Evolutionary conservation across 805 yeast species (phyloP), one percentile per base, ranked within the genome.

Genomic region (Blastobotrys chiropterorum): DNA sequence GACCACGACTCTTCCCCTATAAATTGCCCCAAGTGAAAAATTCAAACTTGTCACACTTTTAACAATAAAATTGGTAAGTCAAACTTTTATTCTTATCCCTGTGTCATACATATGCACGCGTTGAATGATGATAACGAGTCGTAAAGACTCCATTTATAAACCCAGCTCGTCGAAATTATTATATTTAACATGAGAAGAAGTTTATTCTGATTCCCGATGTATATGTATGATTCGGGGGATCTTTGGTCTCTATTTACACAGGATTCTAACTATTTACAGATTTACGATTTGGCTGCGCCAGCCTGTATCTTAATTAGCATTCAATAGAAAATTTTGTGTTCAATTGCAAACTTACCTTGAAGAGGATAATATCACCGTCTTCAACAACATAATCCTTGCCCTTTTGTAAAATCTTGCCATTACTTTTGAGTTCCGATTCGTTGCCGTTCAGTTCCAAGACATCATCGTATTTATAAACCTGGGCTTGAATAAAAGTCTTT

Each of bases 321-420:
- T 26, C 8, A 19, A 16, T 15, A 16, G 3, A 4, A 15, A 41
- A 6, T 11, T 3, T 8, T 21, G 31, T n/a, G 11, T 43, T 21
- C 38, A 14, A 21, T 43, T 43, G 14, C 7, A 17, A 26, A 31
- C 51, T 17, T 16, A 30, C 84, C 64, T 85, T 85, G 69, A 90
- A 81, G 48, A 82, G 70, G 39, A 85, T 72, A 47, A 90, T 78
- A 68, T 90, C 97, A 26, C 96, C 95, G 63, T 90, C 96, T 62
- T 85, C 88, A 52, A 90, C 82, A 11, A 76, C 70, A 62, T 90
- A 88, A 54, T 81, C 82, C 67, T 86, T 90, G 44, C 97, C 96
- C 63, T 81, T 81, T 58, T 78, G 80, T 50, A 72, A 71, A 52
- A 82, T 75, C 61, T 81, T 80, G 38, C 88, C 90, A 13, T 74